These are phyloP conservation scores for Camelina sativa DNA, from an alignment of 345 rosid species.

Conservation along the genomic window DNA sequence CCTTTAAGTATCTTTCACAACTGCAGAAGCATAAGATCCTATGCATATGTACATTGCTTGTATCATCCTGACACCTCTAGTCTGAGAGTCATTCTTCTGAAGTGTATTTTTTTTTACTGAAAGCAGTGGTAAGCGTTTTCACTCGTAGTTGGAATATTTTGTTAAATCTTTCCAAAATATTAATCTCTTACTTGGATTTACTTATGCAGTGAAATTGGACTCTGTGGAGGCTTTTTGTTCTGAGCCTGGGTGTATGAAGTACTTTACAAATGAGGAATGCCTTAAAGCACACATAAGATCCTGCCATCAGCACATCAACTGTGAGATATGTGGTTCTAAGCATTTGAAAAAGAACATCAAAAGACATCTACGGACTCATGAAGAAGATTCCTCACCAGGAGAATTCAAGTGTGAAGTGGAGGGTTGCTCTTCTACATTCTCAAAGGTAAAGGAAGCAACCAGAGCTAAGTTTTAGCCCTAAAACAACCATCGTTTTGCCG, in stretches of 20 bases:
- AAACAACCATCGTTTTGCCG: too few relatives aligned
- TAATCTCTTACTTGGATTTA: constrained; percentile 21
- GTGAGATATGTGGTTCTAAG: constrained; percentile 68
- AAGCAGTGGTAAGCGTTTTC: not conserved
- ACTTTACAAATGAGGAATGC: constrained; percentile 70
- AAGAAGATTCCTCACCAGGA: constrained; percentile 45
- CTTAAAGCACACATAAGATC: constrained; percentile 67
- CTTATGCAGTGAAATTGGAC: constrained; percentile 68
- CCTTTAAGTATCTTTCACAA: constrained; percentile 64
- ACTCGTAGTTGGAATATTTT: not conserved
- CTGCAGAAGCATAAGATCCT: constrained; percentile 57
- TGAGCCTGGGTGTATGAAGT: constrained; percentile 74
- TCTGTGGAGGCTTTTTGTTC: constrained; percentile 76
- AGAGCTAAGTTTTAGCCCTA: too few relatives aligned
- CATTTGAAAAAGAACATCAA: constrained; percentile 77
- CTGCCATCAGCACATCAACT: constrained; percentile 62
- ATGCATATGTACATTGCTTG: not conserved
- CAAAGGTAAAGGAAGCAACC: constrained; percentile 47
- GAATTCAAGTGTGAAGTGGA: constrained; percentile 57
- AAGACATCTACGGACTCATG: constrained; percentile 75
- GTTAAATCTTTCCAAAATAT: not conserved
- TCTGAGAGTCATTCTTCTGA: not conserved
- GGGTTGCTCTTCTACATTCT: constrained; percentile 67
- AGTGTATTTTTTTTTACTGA: not conserved
- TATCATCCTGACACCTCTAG: not conserved